Evolutionary conservation across 2,329 filamentous ascomycete species (phyloP).

Genomic region (Pseudogymnoascus sp.): DNA sequence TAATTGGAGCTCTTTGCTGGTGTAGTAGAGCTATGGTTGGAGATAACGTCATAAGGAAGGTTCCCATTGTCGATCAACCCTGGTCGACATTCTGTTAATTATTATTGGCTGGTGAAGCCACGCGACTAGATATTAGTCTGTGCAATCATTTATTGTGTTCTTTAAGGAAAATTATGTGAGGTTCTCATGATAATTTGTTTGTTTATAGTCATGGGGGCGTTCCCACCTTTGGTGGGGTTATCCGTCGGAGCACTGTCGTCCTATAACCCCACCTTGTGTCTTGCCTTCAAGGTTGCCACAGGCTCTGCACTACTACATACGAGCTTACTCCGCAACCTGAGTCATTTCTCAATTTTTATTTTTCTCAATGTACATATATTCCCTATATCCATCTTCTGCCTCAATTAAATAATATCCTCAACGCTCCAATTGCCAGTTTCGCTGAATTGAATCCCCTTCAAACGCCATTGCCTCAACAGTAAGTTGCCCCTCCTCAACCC

Average conservation of each 20-base stretch:
- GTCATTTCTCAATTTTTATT: not conserved
- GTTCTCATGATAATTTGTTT: constrained; percentile 2
- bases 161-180: not conserved
- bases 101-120: not conserved
- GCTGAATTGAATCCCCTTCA: not conserved
- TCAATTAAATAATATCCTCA: not conserved
- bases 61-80: not conserved
- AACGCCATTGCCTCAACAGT: not conserved
- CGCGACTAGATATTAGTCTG: not conserved
- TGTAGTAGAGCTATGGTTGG: not conserved
- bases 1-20: not conserved
- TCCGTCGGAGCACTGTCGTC: constrained; percentile 1
- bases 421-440: not conserved
- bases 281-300: not conserved
- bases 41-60: not conserved
- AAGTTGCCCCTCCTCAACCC: not conserved
- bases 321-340: constrained; percentile 5
- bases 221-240: not conserved
- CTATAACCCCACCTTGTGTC: constrained; percentile 5
- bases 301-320: not conserved
- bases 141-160: not conserved
- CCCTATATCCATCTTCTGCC: not conserved
- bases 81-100: not conserved
- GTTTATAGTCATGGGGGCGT: not conserved
- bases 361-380: not conserved